A percentile compares a stretch with the other conserved stretches of the same genome.
Evolutionary conservation across 1,284 basidiomycete species (phyloP).

Genomic region (Ustilago curta): DNA sequence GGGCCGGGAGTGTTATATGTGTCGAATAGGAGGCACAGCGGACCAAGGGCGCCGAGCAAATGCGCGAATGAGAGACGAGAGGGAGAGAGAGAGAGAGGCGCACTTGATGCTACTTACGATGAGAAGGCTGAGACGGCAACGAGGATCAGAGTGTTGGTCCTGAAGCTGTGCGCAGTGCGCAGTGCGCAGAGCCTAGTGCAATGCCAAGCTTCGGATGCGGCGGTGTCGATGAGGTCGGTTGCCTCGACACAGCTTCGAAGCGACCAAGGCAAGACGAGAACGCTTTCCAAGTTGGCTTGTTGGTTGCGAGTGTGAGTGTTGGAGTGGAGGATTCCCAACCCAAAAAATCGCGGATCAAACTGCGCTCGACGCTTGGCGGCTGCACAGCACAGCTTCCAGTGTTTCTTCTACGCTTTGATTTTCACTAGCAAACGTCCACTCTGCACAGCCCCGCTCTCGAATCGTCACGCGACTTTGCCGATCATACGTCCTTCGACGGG

Average conservation of each 20-base stretch:
- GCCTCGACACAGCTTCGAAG: conserved; percentile 1
- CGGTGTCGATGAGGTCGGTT: neutral
- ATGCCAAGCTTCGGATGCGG: conserved; percentile 7
- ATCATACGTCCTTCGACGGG: no score
- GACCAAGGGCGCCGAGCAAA: neutral
- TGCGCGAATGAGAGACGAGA: neutral
- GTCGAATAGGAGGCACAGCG: neutral
- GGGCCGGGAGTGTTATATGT: neutral
- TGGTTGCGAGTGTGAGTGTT: neutral
- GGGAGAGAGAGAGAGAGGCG: no score
- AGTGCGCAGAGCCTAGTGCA: neutral
- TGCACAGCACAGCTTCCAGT: neutral
- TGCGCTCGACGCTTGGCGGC: neutral
- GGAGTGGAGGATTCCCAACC: conserved; percentile 1
- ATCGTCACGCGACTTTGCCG: no score
- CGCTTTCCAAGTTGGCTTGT: neutral
- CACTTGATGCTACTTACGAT: conserved; percentile 9
- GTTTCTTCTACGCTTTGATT: neutral
- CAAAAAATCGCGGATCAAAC: neutral
- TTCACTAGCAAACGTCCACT: neutral
- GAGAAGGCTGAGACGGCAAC: neutral
- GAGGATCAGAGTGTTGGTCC: neutral
- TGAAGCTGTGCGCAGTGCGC: neutral
- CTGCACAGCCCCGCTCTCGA: no score
- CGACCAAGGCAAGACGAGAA: neutral